A percentile compares a stretch with the other conserved stretches of the same genome.
phyloP scores from a whole-genome alignment of 2,329 filamentous ascomycete species.

The Lecanosticta acicola region DNA sequence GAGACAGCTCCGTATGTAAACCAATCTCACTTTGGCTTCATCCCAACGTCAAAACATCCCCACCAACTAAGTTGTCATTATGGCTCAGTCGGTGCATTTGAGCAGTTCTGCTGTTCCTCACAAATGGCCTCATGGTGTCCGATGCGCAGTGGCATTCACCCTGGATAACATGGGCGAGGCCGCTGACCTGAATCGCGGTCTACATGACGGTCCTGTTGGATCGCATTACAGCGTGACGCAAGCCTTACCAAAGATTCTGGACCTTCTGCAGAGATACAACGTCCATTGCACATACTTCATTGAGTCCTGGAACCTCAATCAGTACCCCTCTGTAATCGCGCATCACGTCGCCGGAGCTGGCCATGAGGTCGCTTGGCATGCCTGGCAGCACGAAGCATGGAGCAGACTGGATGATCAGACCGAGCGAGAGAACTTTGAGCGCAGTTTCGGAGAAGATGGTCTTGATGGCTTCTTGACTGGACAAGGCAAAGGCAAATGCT shows the following conservation, averaged over 20 bases:
- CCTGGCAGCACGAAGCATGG: slow-evolving; percentile 34
- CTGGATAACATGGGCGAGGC: slow-evolving; percentile 35
- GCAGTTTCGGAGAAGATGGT: slow-evolving; percentile 26
- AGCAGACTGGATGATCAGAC: slow-evolving; percentile 21
- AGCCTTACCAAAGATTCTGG: slow-evolving; percentile 27
- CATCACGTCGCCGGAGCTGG: slow-evolving; percentile 21
- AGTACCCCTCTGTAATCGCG: slow-evolving; percentile 23
- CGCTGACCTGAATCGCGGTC: slow-evolving; percentile 28
- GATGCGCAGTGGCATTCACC: slow-evolving; percentile 28
- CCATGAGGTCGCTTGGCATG: slow-evolving; percentile 33
- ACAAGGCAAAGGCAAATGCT: slow-evolving; percentile 9
- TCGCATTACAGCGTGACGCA: slow-evolving; percentile 28
- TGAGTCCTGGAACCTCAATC: slow-evolving; percentile 30
- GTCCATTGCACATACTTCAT: slow-evolving; percentile 31
- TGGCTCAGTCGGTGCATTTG: not conserved
- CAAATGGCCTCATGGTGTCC: slow-evolving; percentile 28
- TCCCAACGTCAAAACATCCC: not conserved
- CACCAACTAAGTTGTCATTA: no score
- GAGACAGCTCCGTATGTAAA: not conserved
- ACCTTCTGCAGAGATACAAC: slow-evolving; percentile 24
- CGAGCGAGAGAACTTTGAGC: slow-evolving; percentile 25
- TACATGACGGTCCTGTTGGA: slow-evolving; percentile 24
- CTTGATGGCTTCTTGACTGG: slow-evolving; percentile 15
- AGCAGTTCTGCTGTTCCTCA: not conserved
- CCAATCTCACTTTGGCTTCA: not conserved